Percentiles rank a stretch among this genome's conserved stretches.
These are phyloP conservation scores for Ogataea philodendri DNA, from an alignment of 805 yeast species.

Conservation along the genomic window DNA sequence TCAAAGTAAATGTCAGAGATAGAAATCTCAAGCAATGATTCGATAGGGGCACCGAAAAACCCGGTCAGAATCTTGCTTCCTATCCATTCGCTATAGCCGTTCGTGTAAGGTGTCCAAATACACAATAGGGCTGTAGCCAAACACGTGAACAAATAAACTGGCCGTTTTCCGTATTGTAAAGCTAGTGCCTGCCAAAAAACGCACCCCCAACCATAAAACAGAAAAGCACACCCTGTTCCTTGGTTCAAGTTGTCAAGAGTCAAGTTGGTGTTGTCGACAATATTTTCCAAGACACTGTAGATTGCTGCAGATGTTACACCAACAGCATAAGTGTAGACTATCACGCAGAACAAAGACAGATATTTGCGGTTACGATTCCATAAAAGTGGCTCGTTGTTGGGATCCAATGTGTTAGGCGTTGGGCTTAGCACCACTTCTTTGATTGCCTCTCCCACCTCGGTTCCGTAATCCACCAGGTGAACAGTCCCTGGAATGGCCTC, in stretches of 20 bases:
- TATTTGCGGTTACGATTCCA: conserved; percentile 54
- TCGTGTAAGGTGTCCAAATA: conserved; percentile 36
- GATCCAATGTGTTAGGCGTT: conserved; percentile 62
- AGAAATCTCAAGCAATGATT: conserved; percentile 48
- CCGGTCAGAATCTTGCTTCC: conserved; percentile 34
- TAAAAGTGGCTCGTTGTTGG: conserved; percentile 69
- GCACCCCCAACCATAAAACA: conserved; percentile 41
- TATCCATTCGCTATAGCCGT: conserved; percentile 33
- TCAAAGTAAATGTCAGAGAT: conserved; percentile 50
- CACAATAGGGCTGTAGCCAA: conserved; percentile 32
- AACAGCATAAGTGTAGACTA: conserved; percentile 37
- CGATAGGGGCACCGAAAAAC: conserved; percentile 38
- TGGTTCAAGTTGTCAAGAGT: conserved; percentile 32
- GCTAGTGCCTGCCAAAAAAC: conserved; percentile 39
- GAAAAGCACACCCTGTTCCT: conserved; percentile 39
- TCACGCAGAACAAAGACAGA: conserved; percentile 43
- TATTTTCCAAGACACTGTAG: conserved; percentile 28
- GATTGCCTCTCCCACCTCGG: conserved; percentile 15
- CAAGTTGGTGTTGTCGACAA: conserved; percentile 23
- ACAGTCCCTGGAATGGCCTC: conserved; percentile 21
- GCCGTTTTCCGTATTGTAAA: conserved; percentile 39
- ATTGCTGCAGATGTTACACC: conserved; percentile 28
- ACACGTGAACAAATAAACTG: conserved; percentile 35
- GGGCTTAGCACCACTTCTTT: conserved; percentile 55
- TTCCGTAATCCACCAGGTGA: conserved; percentile 15